phyloP scores from a whole-genome alignment of 129 eudicot species.

The Chrysanthemum lavandulifolium region DNA sequence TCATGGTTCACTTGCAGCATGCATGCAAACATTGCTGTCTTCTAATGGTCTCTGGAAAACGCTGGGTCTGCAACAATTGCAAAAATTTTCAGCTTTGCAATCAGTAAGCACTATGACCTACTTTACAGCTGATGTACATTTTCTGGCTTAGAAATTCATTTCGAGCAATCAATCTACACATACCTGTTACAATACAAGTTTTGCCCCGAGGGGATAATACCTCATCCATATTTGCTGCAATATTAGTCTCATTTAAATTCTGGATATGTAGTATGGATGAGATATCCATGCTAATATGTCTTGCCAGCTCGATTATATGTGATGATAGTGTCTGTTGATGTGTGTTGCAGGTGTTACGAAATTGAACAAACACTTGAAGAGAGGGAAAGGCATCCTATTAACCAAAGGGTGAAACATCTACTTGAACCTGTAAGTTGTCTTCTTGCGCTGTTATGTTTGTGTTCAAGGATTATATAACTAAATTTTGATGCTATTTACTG shows the following conservation, averaged over 20 bases:
- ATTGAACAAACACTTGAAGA: constrained; percentile 70
- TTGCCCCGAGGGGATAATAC: neutral
- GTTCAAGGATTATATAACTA: neutral
- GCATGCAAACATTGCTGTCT: constrained; percentile 87
- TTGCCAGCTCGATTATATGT: constrained; percentile 1
- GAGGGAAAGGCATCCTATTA: constrained; percentile 86
- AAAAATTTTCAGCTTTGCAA: constrained; percentile 91
- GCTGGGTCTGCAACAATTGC: constrained; percentile 91
- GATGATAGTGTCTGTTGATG: constrained; percentile 6
- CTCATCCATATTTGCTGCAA: neutral
- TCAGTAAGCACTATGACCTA: constrained; percentile 44
- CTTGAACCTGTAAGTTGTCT: constrained; percentile 55
- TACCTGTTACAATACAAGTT: neutral
- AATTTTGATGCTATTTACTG: neutral
- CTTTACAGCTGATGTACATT: neutral
- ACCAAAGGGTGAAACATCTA: constrained; percentile 68
- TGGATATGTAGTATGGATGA: neutral
- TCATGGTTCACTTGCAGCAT: constrained; percentile 98
- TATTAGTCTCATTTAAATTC: neutral
- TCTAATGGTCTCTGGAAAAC: constrained; percentile 81
- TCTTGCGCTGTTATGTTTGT: constrained; percentile 5
- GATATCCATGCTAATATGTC: neutral
- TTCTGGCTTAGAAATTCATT: neutral
- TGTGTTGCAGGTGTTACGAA: constrained; percentile 69
- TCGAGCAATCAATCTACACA: neutral